A percentile compares a stretch with the other conserved stretches of the same genome.
These are phyloP conservation scores for Orbilia quercus DNA, from an alignment of 2,329 filamentous ascomycete genomes.

Conservation along the genomic window DNA sequence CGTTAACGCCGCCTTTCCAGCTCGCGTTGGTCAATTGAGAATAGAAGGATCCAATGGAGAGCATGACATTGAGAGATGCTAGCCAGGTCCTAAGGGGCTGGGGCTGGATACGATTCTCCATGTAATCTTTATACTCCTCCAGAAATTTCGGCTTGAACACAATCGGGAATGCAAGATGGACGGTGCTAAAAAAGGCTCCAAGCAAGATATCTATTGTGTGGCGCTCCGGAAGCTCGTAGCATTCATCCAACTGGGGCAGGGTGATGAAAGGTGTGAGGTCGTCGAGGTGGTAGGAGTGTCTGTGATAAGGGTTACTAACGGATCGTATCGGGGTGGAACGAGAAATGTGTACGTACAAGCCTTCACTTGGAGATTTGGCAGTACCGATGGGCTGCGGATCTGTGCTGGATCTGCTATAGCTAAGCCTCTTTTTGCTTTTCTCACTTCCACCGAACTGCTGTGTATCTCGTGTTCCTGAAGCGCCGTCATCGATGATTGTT, in stretches of 20 bases:
- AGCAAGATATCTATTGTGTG: slow-evolving; percentile 56
- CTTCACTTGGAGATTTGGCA: slow-evolving; percentile 23
- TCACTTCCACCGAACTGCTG: slow-evolving; percentile 9
- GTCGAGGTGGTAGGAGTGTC: slow-evolving; percentile 54
- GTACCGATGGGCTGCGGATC: slow-evolving; percentile 1
- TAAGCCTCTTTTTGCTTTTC: slow-evolving; percentile 1
- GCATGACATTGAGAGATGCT: slow-evolving; percentile 57
- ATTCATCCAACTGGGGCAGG: slow-evolving; percentile 52
- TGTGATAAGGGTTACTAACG: slow-evolving; percentile 10
- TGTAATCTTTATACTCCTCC: slow-evolving; percentile 53
- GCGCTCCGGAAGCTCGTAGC: slow-evolving; percentile 53
- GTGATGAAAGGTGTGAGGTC: slow-evolving; percentile 52
- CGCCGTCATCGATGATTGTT: slow-evolving; percentile 28
- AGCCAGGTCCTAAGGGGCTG: slow-evolving; percentile 58
- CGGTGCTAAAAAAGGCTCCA: slow-evolving; percentile 57
- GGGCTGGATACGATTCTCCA: slow-evolving; percentile 57
- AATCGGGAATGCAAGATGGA: slow-evolving; percentile 58
- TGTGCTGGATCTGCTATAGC: not conserved
- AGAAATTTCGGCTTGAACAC: slow-evolving; percentile 57
- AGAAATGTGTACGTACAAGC: slow-evolving; percentile 20
- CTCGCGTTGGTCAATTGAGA: slow-evolving; percentile 57
- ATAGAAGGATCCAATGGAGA: slow-evolving; percentile 58
- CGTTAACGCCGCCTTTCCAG: slow-evolving; percentile 56
- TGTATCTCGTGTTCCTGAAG: slow-evolving; percentile 8
- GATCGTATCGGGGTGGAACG: not conserved